These are phyloP conservation scores for Buddleja alternifolia DNA, from an alignment of 257 asterid species.

Conservation along the genomic window DNA sequence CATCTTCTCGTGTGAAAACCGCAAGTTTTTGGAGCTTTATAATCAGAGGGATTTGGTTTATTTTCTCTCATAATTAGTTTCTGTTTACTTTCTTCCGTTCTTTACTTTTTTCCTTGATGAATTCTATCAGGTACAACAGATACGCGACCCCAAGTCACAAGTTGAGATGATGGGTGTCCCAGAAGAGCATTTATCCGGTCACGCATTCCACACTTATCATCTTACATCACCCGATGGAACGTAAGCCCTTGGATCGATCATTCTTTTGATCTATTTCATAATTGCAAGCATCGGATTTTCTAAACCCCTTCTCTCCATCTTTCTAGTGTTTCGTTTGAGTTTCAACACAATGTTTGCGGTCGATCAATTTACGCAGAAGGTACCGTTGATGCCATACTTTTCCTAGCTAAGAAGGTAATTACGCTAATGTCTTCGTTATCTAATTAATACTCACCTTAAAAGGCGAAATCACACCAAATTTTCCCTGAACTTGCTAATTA, in stretches of 20 bases:
- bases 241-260: constrained; percentile 42
- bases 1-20: not conserved
- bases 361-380: constrained; percentile 99
- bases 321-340: constrained; percentile 82
- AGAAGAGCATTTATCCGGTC: constrained; percentile 81
- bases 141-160: constrained; percentile 83
- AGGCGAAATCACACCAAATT: no score
- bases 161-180: constrained; percentile 94
- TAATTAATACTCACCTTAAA: not conserved
- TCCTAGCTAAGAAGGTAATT: constrained; percentile 84
- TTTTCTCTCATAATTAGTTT: not conserved
- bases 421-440: not conserved
- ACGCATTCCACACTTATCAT: constrained; percentile 92
- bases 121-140: constrained; percentile 58
- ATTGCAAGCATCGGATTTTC: constrained; percentile 18
- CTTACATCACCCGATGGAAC: constrained; percentile 90
- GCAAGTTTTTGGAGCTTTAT: no score
- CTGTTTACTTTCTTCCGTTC: not conserved
- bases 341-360: constrained; percentile 96
- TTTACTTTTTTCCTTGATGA: not conserved
- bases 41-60: not conserved
- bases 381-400: constrained; percentile 89
- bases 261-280: constrained; percentile 17
- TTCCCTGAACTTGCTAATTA: no score
- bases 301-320: constrained; percentile 23